phyloP scores from a whole-genome alignment of 140 eudicot species.

The Bidens hawaiensis region DNA sequence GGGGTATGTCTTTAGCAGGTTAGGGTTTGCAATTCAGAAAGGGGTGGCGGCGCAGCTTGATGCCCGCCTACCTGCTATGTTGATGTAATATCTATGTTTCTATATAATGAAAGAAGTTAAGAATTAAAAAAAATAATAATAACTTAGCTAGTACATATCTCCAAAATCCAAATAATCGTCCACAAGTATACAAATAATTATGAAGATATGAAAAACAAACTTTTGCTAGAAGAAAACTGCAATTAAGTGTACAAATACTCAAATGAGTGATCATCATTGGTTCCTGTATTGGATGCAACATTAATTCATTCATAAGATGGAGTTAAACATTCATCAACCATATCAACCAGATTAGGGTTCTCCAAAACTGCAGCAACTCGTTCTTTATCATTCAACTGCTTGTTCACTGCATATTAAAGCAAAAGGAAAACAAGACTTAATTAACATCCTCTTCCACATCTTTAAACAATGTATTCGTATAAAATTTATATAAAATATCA shows the following conservation, averaged over 20 bases:
- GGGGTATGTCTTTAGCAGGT: no score
- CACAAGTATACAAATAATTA: background rate
- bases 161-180: background rate
- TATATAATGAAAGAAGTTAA: no score
- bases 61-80: no score
- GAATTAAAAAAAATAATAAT: no score
- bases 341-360: slow-evolving; percentile 72
- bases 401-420: slow-evolving; percentile 76
- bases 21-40: no score
- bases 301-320: slow-evolving; percentile 69
- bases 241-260: slow-evolving; percentile 8
- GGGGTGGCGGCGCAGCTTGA: no score
- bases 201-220: slow-evolving; percentile 1
- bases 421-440: background rate
- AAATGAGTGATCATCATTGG: background rate
- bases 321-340: slow-evolving; percentile 80
- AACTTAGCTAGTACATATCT: slow-evolving; percentile 4
- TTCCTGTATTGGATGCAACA: background rate
- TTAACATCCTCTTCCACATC: background rate
- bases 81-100: no score
- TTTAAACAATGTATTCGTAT: no score
- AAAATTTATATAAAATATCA: slow-evolving; percentile 1
- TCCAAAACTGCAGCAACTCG: slow-evolving; percentile 93
- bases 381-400: slow-evolving; percentile 90
- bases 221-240: background rate